Percentiles rank a stretch among this genome's conserved stretches.
These are phyloP conservation scores for Russula abietina DNA, from an alignment of 768 basidiomycete species.

Conservation along the genomic window DNA sequence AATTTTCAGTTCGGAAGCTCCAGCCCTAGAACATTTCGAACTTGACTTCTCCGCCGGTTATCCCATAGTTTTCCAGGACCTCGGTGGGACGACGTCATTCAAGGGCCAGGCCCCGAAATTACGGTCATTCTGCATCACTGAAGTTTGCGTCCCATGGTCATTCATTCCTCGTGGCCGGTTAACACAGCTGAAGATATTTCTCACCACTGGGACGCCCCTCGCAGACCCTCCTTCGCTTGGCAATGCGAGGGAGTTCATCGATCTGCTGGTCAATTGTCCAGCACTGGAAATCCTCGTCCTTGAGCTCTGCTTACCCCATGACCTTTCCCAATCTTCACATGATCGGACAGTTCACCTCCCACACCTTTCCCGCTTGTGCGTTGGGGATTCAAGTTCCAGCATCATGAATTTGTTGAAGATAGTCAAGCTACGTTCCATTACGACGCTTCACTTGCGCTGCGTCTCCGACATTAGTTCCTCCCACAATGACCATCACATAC, in stretches of 20 bases:
- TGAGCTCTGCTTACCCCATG: neutral
- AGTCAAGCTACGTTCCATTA: neutral
- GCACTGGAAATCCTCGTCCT: constrained; percentile 4
- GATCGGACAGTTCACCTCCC: constrained; percentile 6
- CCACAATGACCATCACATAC: neutral
- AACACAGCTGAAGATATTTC: constrained; percentile 1
- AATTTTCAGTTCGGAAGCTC: neutral
- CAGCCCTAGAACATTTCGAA: constrained; percentile 9
- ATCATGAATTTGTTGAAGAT: constrained; percentile 2
- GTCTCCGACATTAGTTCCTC: neutral
- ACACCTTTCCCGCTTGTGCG: neutral
- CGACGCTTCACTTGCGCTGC: constrained; percentile 6
- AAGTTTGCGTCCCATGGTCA: constrained; percentile 1
- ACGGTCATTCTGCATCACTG: neutral
- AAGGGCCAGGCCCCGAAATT: constrained; percentile 3
- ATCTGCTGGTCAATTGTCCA: neutral
- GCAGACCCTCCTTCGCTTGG: neutral
- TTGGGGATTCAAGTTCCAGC: constrained; percentile 2
- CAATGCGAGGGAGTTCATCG: neutral
- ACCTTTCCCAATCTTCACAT: neutral
- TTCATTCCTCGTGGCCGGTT: constrained; percentile 7
- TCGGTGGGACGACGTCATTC: neutral
- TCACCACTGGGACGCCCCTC: neutral
- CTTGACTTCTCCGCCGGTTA: neutral
- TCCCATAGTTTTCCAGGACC: neutral